Conservation (phyloP, 331 rosid genomes). For the Saraca asoca region DNA sequence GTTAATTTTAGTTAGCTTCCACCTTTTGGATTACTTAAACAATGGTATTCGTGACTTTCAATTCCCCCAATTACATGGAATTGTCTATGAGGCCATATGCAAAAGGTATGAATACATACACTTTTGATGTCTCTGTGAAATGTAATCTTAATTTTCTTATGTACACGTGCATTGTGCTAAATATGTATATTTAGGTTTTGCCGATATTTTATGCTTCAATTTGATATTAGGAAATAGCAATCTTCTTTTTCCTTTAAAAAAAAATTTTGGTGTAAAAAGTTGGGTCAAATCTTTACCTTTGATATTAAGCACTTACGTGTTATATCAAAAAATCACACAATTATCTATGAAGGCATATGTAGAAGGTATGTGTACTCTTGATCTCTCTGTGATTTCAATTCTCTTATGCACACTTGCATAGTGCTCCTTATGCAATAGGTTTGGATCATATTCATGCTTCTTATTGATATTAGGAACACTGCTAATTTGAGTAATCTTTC, state of each 20-base stretch:
- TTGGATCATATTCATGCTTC: slow-evolving; percentile 9
- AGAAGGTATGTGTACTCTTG: slow-evolving; percentile 24
- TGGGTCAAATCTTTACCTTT: too few relatives aligned
- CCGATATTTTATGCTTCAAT: too few relatives aligned
- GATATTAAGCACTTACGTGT: too few relatives aligned
- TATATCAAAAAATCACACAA: too few relatives aligned
- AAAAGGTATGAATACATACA: slow-evolving; percentile 24
- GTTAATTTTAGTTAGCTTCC: slow-evolving; percentile 41
- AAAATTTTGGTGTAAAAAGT: too few relatives aligned
- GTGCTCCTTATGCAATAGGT: slow-evolving; percentile 26
- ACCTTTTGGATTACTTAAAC: slow-evolving; percentile 19
- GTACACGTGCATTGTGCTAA: background rate
- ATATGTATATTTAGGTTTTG: too few relatives aligned
- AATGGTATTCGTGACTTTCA: slow-evolving; percentile 39
- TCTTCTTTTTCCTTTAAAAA: too few relatives aligned
- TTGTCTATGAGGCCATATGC: slow-evolving; percentile 27
- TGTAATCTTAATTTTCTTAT: slow-evolving; percentile 4
- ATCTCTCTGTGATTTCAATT: slow-evolving; percentile 14
- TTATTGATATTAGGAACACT: slow-evolving; percentile 6
- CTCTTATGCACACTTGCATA: background rate
- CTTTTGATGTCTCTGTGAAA: slow-evolving; percentile 13
- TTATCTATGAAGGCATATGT: slow-evolving; percentile 20
- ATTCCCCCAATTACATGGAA: slow-evolving; percentile 23
- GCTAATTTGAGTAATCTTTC: slow-evolving; percentile 16
- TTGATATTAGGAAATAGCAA: too few relatives aligned